Evolutionary conservation across 2,329 filamentous ascomycete species (phyloP), one percentile per base, ranked within the genome.

Genomic region (Exophiala dermatitidis): DNA sequence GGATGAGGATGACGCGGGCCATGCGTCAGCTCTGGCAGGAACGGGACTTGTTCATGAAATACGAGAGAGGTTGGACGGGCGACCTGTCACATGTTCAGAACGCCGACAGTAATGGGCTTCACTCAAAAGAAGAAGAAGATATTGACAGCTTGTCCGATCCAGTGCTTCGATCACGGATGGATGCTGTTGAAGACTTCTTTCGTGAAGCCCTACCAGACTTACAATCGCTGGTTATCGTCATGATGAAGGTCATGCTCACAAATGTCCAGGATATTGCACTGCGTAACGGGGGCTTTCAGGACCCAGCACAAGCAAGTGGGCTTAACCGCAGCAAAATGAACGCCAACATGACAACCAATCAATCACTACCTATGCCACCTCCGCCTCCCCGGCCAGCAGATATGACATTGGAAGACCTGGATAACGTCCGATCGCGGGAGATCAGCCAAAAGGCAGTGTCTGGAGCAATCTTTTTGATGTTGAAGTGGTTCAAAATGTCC

Each of bases 401-500:
- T 45, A 64, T 68, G 28, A 67, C 67, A 2, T 73, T 83, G 2
- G 90, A 94, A 54, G 90, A 96, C 63, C 71, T 95, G 10, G 90
- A 97, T 68, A 83, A 84, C 38, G 79, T 87, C 50, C 80, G 94
- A 46, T 84, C 82, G 10, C 82, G 91, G 52, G 93, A 98, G 69
- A 90, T 98, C 48, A 86, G 86, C 8, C 83, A 85, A 29, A 97
- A 97, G 70, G 91, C 91, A 0, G 85, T 95, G 26, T 93, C 90
- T n/a, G 90, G 87, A 1, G 86, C 90, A 51, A 72, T 98, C 30
- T 74, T 98, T 30, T 74, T 95, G n/a, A 71, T 97, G 42, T 68
- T 97, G 56, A 98, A 97, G 70, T 98, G 93, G 93, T 85, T 97
- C 64, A 94, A 95, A 68, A 76, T 95, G 50, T 96, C 90, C 53